Percentiles rank a stretch among this genome's conserved stretches.
These are phyloP conservation scores for Dendrobium officinale DNA, from an alignment of 106 monocot species.

Conservation along the genomic window DNA sequence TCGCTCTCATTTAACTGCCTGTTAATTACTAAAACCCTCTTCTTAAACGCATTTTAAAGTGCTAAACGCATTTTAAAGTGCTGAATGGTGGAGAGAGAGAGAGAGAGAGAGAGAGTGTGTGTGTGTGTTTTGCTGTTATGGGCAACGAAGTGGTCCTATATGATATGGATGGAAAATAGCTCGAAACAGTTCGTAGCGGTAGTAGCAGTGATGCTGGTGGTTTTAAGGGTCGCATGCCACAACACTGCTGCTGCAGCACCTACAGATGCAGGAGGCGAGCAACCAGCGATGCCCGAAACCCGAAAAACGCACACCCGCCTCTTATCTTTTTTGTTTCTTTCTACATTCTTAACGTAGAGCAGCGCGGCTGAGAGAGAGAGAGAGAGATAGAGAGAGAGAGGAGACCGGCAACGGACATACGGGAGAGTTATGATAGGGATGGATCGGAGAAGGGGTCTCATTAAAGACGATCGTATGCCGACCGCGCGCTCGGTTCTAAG, in stretches of 20 bases:
- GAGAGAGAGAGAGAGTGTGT: too few relatives aligned
- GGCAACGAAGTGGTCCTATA: not conserved
- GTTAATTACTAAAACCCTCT: not conserved
- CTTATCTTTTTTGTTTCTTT: constrained; percentile 11
- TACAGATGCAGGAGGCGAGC: not conserved
- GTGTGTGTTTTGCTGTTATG: too few relatives aligned
- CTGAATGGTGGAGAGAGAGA: too few relatives aligned
- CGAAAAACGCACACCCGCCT: not conserved
- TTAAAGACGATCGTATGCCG: not conserved
- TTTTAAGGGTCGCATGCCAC: not conserved
- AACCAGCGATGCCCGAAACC: not conserved
- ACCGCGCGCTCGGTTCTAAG: not conserved
- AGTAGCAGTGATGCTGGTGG: too few relatives aligned
- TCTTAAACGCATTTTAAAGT: not conserved
- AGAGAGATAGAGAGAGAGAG: not conserved
- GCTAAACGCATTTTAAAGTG: too few relatives aligned
- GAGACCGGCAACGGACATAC: not conserved
- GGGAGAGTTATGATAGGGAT: constrained; percentile 2
- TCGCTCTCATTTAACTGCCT: not conserved
- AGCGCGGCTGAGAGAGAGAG: not conserved
- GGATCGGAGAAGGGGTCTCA: not conserved
- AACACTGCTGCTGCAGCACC: not conserved
- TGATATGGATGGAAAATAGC: not conserved
- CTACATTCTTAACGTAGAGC: not conserved
- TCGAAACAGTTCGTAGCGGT: too few relatives aligned